A percentile compares a stretch with the other conserved stretches of the same genome.
Evolutionary conservation across 2,329 filamentous ascomycete genomes (phyloP).

Genomic region (Arthrobotrys pseudoclavata): DNA sequence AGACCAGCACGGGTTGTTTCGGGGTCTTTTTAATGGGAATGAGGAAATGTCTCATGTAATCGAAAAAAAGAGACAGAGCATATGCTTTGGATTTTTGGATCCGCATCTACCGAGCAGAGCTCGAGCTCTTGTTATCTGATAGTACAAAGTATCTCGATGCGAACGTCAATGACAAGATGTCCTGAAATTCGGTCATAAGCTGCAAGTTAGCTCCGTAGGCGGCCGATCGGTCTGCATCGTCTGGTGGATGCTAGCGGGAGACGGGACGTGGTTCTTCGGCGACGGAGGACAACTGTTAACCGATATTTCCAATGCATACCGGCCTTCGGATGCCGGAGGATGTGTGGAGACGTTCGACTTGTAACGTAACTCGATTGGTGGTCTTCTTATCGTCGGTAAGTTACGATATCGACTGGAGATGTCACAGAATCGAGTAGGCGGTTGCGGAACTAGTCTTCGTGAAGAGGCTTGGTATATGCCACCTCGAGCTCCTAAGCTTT

Average conservation of each 20-base stretch:
- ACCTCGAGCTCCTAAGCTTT: slow-evolving; percentile 4
- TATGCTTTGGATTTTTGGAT: neutral
- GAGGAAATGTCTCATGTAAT: slow-evolving; percentile 20
- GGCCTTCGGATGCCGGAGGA: slow-evolving; percentile 41
- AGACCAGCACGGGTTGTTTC: slow-evolving; percentile 28
- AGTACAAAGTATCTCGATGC: slow-evolving; percentile 11
- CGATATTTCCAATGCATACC: slow-evolving; percentile 1
- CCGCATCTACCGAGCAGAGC: neutral
- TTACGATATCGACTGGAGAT: slow-evolving; percentile 17
- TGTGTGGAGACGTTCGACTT: slow-evolving; percentile 1
- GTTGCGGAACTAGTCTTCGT: neutral
- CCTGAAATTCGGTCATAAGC: slow-evolving; percentile 4
- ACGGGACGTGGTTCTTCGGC: slow-evolving; percentile 12
- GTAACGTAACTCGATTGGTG: neutral
- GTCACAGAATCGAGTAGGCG: slow-evolving; percentile 17
- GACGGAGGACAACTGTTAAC: slow-evolving; percentile 9
- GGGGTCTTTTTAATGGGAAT: slow-evolving; percentile 24
- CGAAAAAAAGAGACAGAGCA: neutral
- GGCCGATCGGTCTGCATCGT: neutral
- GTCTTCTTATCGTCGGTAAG: slow-evolving; percentile 25
- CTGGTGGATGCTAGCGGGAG: slow-evolving; percentile 26
- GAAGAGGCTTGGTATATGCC: neutral
- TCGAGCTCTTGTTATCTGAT: neutral
- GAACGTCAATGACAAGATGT: slow-evolving; percentile 17
- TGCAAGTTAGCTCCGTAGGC: slow-evolving; percentile 16